Evolutionary conservation across 495 filamentous ascomycete species (phyloP).

Genomic region (Podospora fimiseda): DNA sequence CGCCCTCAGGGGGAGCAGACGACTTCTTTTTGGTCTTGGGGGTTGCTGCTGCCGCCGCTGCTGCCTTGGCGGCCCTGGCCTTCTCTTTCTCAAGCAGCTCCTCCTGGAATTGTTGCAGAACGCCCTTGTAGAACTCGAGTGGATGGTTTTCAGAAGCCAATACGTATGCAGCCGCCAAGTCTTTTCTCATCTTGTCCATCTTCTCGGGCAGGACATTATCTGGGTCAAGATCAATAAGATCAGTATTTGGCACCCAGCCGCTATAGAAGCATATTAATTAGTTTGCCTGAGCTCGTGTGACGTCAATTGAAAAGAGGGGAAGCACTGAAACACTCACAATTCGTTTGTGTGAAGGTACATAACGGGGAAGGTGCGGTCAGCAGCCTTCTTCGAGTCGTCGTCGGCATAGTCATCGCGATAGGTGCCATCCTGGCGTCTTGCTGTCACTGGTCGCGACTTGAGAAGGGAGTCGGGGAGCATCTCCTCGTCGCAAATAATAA

Average conservation of each 20-base stretch:
- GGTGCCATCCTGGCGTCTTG: conserved; percentile 68
- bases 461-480: conserved; percentile 74
- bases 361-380: conserved; percentile 80
- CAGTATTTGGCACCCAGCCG: conserved; percentile 76
- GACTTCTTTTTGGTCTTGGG: conserved; percentile 56
- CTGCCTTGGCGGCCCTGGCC: conserved; percentile 56
- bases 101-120: conserved; percentile 62
- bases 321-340: conserved; percentile 62
- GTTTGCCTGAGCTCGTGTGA: neutral
- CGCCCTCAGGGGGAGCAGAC: conserved; percentile 48
- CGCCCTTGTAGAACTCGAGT: conserved; percentile 67
- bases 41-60: conserved; percentile 57
- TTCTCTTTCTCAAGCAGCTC: conserved; percentile 52
- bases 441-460: conserved; percentile 70
- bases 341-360: conserved; percentile 94
- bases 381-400: conserved; percentile 64
- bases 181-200: conserved; percentile 67
- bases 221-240: conserved; percentile 65
- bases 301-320: neutral
- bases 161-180: conserved; percentile 63
- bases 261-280: conserved; percentile 41
- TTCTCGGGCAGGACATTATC: conserved; percentile 57
- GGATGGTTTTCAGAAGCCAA: conserved; percentile 66
- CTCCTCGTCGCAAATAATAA: conserved; percentile 83
- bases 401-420: conserved; percentile 79